These are phyloP conservation scores for Alternaria conjuncta DNA, from an alignment of 2,329 filamentous ascomycete species.

Conservation along the genomic window DNA sequence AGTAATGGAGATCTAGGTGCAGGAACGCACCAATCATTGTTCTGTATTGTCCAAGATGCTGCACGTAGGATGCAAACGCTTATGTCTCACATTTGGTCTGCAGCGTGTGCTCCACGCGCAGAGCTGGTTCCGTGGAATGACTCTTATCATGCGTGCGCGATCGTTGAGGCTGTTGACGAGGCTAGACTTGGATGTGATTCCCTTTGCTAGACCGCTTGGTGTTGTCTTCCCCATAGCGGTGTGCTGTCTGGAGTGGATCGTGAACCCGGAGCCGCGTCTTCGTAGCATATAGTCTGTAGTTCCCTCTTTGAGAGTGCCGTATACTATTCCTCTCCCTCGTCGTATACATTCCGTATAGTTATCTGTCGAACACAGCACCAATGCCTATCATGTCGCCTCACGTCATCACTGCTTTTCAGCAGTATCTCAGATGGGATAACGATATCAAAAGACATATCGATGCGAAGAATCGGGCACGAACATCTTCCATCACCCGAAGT, in stretches of 20 bases:
- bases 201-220: neutral
- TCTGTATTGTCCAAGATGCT: neutral
- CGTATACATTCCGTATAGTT: neutral
- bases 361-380: neutral
- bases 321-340: neutral
- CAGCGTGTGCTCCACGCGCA: neutral
- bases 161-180: neutral
- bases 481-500: slow-evolving; percentile 4
- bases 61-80: slow-evolving; percentile 3
- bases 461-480: slow-evolving; percentile 10
- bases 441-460: slow-evolving; percentile 13
- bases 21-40: neutral
- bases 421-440: slow-evolving; percentile 11
- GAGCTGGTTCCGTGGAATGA: neutral
- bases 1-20: neutral
- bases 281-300: neutral
- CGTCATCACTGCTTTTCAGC: slow-evolving; percentile 12
- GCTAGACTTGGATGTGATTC: neutral
- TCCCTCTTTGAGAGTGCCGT: neutral
- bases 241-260: slow-evolving; percentile 1
- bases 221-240: neutral
- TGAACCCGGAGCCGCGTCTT: neutral
- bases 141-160: slow-evolving; percentile 4
- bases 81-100: neutral
- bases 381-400: slow-evolving; percentile 12